Evolutionary conservation across 1,139 yeast genomes (phyloP).

Genomic region (Sugiyamaella neomexicana): DNA sequence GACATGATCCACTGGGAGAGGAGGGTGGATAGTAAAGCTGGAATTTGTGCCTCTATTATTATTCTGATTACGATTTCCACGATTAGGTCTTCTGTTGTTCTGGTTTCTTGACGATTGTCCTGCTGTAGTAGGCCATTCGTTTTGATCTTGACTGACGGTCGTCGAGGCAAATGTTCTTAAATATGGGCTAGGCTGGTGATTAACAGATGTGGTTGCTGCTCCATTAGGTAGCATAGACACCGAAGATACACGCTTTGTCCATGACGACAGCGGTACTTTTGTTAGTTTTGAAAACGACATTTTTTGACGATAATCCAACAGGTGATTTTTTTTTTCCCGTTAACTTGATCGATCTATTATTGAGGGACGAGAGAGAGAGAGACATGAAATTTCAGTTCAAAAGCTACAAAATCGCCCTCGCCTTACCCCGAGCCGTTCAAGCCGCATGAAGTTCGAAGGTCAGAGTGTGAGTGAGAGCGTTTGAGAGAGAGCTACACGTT

Average conservation of each 20-base stretch:
- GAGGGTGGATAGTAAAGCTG: neutral
- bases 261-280: conserved; percentile 13
- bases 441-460: conserved; percentile 4
- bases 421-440: conserved; percentile 9
- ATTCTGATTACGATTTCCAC: neutral
- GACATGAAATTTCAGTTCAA: too few species aligned
- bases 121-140: neutral
- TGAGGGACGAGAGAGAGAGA: neutral
- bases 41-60: neutral
- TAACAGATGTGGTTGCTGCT: neutral
- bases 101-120: neutral
- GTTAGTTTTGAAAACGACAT: conserved; percentile 15
- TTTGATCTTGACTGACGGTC: neutral
- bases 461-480: neutral
- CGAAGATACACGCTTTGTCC: conserved; percentile 11
- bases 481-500: too few species aligned
- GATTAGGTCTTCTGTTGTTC: neutral
- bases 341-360: neutral
- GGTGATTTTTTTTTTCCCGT: too few species aligned
- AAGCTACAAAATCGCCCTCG: neutral
- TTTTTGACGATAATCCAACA: neutral
- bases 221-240: conserved; percentile 10
- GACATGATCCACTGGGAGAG: conserved; percentile 16
- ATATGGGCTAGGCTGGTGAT: neutral
- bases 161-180: conserved; percentile 6